Percentiles rank a stretch among this genome's conserved stretches.
These are phyloP conservation scores for Colletotrichum nymphaeae DNA, from an alignment of 2,329 filamentous ascomycete genomes.

Conservation along the genomic window DNA sequence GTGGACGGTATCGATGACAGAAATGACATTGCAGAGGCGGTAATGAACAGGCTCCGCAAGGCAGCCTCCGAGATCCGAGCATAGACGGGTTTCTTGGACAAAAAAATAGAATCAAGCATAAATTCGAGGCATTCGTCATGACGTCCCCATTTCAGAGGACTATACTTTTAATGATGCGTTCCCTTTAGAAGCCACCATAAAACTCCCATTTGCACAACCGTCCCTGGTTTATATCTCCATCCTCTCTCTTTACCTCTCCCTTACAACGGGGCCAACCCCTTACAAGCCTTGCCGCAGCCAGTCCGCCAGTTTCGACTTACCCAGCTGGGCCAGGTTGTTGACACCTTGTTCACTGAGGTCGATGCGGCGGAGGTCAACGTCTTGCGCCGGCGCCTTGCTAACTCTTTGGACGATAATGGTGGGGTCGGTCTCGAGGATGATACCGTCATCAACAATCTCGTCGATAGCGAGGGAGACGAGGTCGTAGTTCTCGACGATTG, in stretches of 20 bases:
- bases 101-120: conserved; percentile 35
- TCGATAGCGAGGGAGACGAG: conserved; percentile 93
- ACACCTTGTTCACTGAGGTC: conserved; percentile 96
- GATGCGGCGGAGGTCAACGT: conserved; percentile 92
- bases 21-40: conserved; percentile 85
- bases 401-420: conserved; percentile 93
- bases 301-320: conserved; percentile 90
- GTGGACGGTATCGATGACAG: conserved; percentile 88
- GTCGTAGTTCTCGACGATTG: conserved; percentile 96
- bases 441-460: conserved; percentile 94
- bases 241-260: neutral
- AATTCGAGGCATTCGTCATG: conserved; percentile 36
- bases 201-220: conserved; percentile 32
- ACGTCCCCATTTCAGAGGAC: conserved; percentile 15
- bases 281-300: conserved; percentile 87
- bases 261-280: conserved; percentile 38
- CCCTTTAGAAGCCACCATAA: conserved; percentile 35
- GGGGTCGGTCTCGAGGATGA: conserved; percentile 96
- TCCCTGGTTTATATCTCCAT: conserved; percentile 1
- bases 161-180: conserved; percentile 37
- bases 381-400: conserved; percentile 89
- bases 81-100: conserved; percentile 47
- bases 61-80: conserved; percentile 72
- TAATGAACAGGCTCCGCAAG: conserved; percentile 87
- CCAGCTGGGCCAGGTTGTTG: conserved; percentile 93